These are phyloP conservation scores for Xylariaceae sp. DNA, from an alignment of 2,329 filamentous ascomycete genomes.

Conservation along the genomic window DNA sequence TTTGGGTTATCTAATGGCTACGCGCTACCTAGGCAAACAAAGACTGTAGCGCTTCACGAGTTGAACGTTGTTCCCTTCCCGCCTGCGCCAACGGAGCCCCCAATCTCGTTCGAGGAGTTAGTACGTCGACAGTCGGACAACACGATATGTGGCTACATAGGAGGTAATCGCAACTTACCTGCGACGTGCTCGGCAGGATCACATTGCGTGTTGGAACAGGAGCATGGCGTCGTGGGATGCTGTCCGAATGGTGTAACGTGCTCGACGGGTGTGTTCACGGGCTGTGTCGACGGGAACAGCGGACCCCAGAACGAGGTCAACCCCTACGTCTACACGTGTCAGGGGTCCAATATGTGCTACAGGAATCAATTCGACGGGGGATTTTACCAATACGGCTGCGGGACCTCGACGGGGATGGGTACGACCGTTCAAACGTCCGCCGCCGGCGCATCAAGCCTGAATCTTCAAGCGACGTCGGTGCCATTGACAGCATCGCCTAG, in stretches of 20 bases:
- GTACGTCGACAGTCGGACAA: slow-evolving; percentile 47
- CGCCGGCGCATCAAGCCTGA: slow-evolving; percentile 44
- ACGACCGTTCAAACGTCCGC: slow-evolving; percentile 53
- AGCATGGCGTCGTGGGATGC: slow-evolving; percentile 55
- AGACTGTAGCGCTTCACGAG: slow-evolving; percentile 40
- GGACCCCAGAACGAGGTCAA: slow-evolving; percentile 53
- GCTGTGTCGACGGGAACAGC: slow-evolving; percentile 57
- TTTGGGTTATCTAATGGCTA: slow-evolving; percentile 40
- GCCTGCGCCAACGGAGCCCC: slow-evolving; percentile 45
- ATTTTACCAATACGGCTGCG: slow-evolving; percentile 61
- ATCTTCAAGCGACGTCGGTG: slow-evolving; percentile 45
- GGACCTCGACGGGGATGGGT: slow-evolving; percentile 50
- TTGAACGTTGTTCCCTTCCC: slow-evolving; percentile 47
- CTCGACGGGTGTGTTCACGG: slow-evolving; percentile 59
- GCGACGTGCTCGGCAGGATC: slow-evolving; percentile 61
- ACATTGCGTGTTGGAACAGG: slow-evolving; percentile 58
- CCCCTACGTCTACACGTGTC: slow-evolving; percentile 60
- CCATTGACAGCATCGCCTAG: slow-evolving; percentile 45
- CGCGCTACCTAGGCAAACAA: slow-evolving; percentile 46
- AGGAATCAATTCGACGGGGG: slow-evolving; percentile 58
- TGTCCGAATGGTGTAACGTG: slow-evolving; percentile 58
- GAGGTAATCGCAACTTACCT: slow-evolving; percentile 53
- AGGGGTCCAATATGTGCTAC: slow-evolving; percentile 56
- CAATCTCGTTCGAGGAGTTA: slow-evolving; percentile 41
- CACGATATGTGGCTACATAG: slow-evolving; percentile 62